phyloP scores from a whole-genome alignment of 176 grass and related monocot genomes.

The Zea mays region Zm-B73-REFERENCE-NAM-5.0 NC_050098.1:230109001-230109500 shows the following conservation, averaged over 20 bases:
- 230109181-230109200: too few species aligned
- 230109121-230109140: constrained; percentile 71
- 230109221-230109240: neutral
- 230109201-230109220: neutral
- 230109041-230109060: constrained; percentile 9
- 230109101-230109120: constrained; percentile 88
- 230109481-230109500: constrained; percentile 53
- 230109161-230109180: too few species aligned
- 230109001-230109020: constrained; percentile 2
- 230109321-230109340: constrained; percentile 91
- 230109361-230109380: constrained; percentile 81
- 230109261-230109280: neutral
- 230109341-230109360: constrained; percentile 82
- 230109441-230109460: neutral
- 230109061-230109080: neutral
- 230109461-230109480: neutral
- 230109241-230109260: constrained; percentile 12
- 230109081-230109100: constrained; percentile 60
- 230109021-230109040: constrained; percentile 17
- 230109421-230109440: constrained; percentile 1
- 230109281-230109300: neutral
- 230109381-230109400: constrained; percentile 81
- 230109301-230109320: constrained; percentile 42
- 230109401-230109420: constrained; percentile 1
- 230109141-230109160: constrained; percentile 67